Evolutionary conservation across 345 rosid genomes (phyloP), one percentile per base, ranked within the genome.

Genomic region (Arabidopsis arenosa): DNA sequence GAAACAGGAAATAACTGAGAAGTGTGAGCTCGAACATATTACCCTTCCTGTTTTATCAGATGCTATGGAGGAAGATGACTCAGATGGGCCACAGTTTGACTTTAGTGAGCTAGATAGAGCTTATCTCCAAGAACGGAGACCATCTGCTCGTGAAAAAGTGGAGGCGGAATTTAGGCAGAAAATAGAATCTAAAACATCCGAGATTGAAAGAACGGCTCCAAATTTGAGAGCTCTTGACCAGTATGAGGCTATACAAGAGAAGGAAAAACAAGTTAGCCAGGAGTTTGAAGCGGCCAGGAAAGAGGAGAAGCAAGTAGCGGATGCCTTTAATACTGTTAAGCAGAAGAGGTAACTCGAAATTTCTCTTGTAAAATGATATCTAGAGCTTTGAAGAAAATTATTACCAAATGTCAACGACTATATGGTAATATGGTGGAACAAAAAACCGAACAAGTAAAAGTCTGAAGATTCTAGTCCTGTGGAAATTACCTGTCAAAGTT

Each of bases 141-240:
- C 90, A 75, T 81, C 94, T 80, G 88, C 86, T 69, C 81, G 99
- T 41, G 97, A 90, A 76, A 95, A 90, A 72, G 55, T 84, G 73
- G 99, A 89, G 63, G 78, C 62, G 9, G 96, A 95, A 61, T 92
- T 89, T 74, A 88, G 85, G 78, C 91, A 88, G 66, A 92, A 88
- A 75, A 86, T 92, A 79, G 97, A 92, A 79, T 82, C 86, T 30
- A 55, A 89, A 49, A 57, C 71, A 51, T 83, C 89, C 32, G 98
- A 92, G 78, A 89, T 95, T 68, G 98, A 95, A 75, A 92, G 81
- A 83, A 92, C 93, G 41, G 97, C 98, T 67, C 99, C 98, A 30
- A 90, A 92, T 82, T 75, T 95, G 86, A 95, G 91, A 88, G 97
- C 99, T 26, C 81, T 95, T 79, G 98, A 90, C 58, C 99, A 89